Evolutionary conservation across 2,329 filamentous ascomycete genomes (phyloP).

Genomic region (Xylogone sp.): DNA sequence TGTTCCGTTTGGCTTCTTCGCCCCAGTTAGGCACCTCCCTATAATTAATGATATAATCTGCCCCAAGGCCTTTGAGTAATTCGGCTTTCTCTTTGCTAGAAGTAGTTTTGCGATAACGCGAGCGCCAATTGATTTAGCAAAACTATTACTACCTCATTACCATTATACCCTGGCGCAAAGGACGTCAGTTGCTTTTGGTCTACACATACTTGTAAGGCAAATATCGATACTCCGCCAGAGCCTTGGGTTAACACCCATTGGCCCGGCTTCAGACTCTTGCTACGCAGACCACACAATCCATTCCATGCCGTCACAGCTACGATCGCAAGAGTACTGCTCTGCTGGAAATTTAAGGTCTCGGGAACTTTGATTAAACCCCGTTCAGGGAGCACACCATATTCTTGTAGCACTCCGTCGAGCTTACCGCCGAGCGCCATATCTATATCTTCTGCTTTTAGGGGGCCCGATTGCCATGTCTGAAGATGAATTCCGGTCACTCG

Average conservation of each 20-base stretch:
- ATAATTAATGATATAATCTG: constrained; percentile 10
- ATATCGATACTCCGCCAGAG: constrained; percentile 49
- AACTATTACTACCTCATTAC: too few species aligned
- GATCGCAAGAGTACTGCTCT: constrained; percentile 58
- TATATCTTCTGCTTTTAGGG: not conserved
- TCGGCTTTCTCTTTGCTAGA: constrained; percentile 2
- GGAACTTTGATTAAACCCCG: constrained; percentile 52
- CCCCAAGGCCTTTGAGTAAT: constrained; percentile 6
- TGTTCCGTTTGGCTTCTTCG: constrained; percentile 40
- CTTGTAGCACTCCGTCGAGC: constrained; percentile 47
- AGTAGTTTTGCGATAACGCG: constrained; percentile 8
- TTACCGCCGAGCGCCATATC: constrained; percentile 30
- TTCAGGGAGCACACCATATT: constrained; percentile 56
- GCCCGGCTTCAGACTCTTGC: constrained; percentile 41
- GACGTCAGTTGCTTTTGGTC: too few species aligned
- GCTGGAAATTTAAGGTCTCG: constrained; percentile 52
- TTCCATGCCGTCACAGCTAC: constrained; percentile 64
- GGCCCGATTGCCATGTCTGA: constrained; percentile 8
- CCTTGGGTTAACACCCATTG: constrained; percentile 48
- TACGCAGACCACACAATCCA: constrained; percentile 50
- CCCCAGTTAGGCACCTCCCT: constrained; percentile 46
- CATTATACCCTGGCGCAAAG: too few species aligned
- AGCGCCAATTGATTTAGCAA: constrained; percentile 6
- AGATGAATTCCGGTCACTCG: constrained; percentile 55
- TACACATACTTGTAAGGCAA: constrained; percentile 37